Evolutionary conservation across 129 eudicot genomes (phyloP).

Genomic region (Pseudognaphalium luteoalbum): DNA sequence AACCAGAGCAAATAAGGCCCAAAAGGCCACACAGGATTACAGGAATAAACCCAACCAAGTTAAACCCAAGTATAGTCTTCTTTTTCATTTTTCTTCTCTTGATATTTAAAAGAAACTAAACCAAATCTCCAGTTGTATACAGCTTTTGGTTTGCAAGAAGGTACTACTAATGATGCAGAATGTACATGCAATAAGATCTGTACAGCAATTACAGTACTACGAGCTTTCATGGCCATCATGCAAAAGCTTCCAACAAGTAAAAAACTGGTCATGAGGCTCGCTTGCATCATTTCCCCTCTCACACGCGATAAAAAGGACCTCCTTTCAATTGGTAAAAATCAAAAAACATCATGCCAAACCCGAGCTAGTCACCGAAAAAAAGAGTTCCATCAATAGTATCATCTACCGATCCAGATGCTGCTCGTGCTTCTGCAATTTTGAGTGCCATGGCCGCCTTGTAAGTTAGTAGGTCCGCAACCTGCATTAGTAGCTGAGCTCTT

Average conservation of each 20-base stretch:
- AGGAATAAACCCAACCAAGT: constrained; percentile 4
- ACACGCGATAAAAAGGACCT: constrained; percentile 13
- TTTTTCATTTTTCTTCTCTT: not conserved
- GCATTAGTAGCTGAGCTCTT: constrained; percentile 75
- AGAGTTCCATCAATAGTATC: constrained; percentile 11
- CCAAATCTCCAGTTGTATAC: constrained; percentile 37
- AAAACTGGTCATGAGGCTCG: constrained; percentile 12
- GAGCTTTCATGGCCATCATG: constrained; percentile 33
- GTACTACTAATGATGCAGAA: constrained; percentile 48
- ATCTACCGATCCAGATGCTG: constrained; percentile 21
- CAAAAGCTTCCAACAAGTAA: constrained; percentile 38
- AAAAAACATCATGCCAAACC: constrained; percentile 9
- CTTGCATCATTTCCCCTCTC: constrained; percentile 16
- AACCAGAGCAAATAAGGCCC: not conserved
- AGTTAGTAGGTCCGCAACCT: constrained; percentile 72
- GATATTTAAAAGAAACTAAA: constrained; percentile 25
- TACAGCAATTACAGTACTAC: constrained; percentile 68
- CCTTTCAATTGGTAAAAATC: constrained; percentile 26
- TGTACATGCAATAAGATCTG: constrained; percentile 72
- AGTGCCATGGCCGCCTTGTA: constrained; percentile 80
- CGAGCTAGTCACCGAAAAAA: constrained; percentile 11
- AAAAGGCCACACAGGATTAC: not conserved
- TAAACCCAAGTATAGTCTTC: constrained; percentile 15
- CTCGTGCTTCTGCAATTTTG: constrained; percentile 65
- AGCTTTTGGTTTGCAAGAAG: constrained; percentile 33